Percentiles rank a stretch among this genome's conserved stretches.
Conservation (phyloP, 2,329 filamentous ascomycete species). For the Ramularia endophylla region DNA sequence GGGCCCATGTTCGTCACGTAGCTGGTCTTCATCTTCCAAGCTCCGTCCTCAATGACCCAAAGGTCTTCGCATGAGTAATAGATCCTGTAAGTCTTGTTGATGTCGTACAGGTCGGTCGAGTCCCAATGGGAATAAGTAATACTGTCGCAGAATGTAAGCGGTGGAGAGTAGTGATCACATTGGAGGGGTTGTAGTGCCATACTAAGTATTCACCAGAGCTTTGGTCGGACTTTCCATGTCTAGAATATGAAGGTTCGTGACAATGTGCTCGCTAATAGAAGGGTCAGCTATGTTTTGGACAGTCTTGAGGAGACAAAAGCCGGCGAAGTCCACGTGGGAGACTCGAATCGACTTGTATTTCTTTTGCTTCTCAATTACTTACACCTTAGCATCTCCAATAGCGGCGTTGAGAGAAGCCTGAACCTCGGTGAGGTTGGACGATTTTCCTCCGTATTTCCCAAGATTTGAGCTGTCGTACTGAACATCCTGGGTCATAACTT, state of each 20-base stretch:
- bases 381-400: too few species aligned
- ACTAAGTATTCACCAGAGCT: constrained; percentile 13
- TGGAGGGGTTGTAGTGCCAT: background rate
- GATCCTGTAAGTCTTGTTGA: constrained; percentile 12
- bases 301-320: too few species aligned
- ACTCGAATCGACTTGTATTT: too few species aligned
- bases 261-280: constrained; percentile 7
- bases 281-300: too few species aligned
- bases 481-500: constrained; percentile 12
- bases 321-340: too few species aligned
- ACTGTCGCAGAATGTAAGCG: constrained; percentile 1
- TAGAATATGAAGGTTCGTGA: constrained; percentile 12
- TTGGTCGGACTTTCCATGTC: constrained; percentile 9
- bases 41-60: constrained; percentile 12
- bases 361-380: too few species aligned
- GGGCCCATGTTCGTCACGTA: constrained; percentile 13
- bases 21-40: constrained; percentile 16
- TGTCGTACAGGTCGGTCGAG: constrained; percentile 8
- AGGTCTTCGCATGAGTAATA: constrained; percentile 17
- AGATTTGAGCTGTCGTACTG: constrained; percentile 10
- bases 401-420: constrained; percentile 5
- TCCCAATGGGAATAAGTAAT: constrained; percentile 14
- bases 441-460: constrained; percentile 10
- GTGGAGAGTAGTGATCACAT: background rate
- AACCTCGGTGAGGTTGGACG: constrained; percentile 9